phyloP scores from a whole-genome alignment of 768 basidiomycete species.

The Tylopilus subfusipes region DNA sequence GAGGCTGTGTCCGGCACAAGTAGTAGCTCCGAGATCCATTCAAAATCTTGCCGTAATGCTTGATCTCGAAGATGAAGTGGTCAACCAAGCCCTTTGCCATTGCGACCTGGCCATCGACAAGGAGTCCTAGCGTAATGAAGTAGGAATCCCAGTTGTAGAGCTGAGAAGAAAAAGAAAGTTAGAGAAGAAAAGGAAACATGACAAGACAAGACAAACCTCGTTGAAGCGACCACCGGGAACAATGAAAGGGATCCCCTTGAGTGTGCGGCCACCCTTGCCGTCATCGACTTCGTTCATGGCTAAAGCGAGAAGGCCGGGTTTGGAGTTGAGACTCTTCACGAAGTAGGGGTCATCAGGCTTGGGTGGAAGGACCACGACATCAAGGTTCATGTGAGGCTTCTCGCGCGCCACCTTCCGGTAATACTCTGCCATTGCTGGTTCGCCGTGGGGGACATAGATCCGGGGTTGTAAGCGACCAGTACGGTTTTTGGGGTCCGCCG shows the following conservation, averaged over 20 bases:
- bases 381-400: slow-evolving; percentile 91
- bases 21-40: slow-evolving; percentile 97
- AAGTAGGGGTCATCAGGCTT: slow-evolving; percentile 84
- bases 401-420: slow-evolving; percentile 87
- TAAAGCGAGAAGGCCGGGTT: slow-evolving; percentile 90
- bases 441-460: slow-evolving; percentile 92
- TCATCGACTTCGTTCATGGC: slow-evolving; percentile 94
- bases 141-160: slow-evolving; percentile 96
- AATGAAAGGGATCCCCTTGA: slow-evolving; percentile 95
- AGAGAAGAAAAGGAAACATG: slow-evolving; percentile 3
- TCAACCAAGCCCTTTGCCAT: slow-evolving; percentile 99
- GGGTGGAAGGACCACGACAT: slow-evolving; percentile 85
- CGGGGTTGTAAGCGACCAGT: slow-evolving; percentile 85
- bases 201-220: slow-evolving; percentile 53
- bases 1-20: slow-evolving; percentile 92
- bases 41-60: slow-evolving; percentile 93
- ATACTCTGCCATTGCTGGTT: slow-evolving; percentile 93
- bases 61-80: slow-evolving; percentile 99
- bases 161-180: slow-evolving; percentile 37
- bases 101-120: slow-evolving; percentile 89
- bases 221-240: slow-evolving; percentile 96
- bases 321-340: slow-evolving; percentile 90
- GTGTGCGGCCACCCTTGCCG: slow-evolving; percentile 67
- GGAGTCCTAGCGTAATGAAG: slow-evolving; percentile 88
- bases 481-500: slow-evolving; percentile 97